phyloP scores from a whole-genome alignment of 495 filamentous ascomycete species.

The Margaritispora aquatica region DNA sequence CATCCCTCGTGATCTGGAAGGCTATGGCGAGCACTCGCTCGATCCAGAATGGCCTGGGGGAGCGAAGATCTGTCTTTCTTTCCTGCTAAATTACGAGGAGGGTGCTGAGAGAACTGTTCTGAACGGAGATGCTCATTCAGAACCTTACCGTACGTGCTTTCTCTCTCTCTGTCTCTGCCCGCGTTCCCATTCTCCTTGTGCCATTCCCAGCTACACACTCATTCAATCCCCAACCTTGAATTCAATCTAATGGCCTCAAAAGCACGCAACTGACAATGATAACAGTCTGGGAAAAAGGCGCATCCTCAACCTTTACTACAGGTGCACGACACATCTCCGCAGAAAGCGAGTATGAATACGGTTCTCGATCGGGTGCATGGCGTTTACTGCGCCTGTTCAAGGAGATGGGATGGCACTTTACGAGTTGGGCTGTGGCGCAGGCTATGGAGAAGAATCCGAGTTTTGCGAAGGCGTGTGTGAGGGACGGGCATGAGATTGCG shows the following conservation, averaged over 20 bases:
- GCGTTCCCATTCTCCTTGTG: background rate
- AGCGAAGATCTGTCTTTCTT: constrained; percentile 33
- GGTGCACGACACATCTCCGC: constrained; percentile 5
- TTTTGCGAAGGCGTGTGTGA: constrained; percentile 25
- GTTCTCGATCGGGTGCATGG: constrained; percentile 31
- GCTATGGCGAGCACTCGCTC: constrained; percentile 29
- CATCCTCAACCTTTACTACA: background rate
- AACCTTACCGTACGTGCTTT: constrained; percentile 5
- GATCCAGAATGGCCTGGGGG: constrained; percentile 33
- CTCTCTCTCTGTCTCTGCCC: no score
- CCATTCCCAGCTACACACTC: background rate
- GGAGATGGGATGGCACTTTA: constrained; percentile 28
- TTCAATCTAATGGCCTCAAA: no score
- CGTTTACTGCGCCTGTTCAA: constrained; percentile 31
- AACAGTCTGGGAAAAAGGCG: constrained; percentile 12
- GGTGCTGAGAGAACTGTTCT: constrained; percentile 11
- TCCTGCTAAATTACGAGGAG: constrained; percentile 36
- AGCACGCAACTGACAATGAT: no score
- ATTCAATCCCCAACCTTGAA: no score
- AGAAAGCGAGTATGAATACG: constrained; percentile 28
- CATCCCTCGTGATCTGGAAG: constrained; percentile 13
- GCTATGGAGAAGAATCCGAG: constrained; percentile 29
- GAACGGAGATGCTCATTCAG: constrained; percentile 10
- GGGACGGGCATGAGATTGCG: constrained; percentile 33
- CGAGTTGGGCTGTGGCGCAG: constrained; percentile 29